A percentile compares a stretch with the other conserved stretches of the same genome.
Conservation (phyloP, 495 filamentous ascomycete genomes). For the Neurospora pannonica region DNA sequence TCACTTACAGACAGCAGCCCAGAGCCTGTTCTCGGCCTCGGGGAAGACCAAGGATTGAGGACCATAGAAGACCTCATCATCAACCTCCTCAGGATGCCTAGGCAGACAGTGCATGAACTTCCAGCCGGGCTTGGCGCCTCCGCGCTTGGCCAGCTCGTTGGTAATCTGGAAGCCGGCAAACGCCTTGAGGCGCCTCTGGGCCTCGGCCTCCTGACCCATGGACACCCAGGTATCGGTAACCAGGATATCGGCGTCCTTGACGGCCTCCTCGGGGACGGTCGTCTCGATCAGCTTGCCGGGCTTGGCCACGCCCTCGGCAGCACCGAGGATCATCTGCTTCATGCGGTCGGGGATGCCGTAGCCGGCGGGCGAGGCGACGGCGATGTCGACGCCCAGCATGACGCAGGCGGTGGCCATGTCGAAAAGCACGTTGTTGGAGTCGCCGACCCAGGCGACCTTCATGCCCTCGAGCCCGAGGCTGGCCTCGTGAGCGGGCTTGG, state of each 20-base stretch:
- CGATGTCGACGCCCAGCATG: conserved; percentile 77
- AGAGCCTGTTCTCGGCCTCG: conserved; percentile 90
- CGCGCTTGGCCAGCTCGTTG: conserved; percentile 64
- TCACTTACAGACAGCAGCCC: conserved; percentile 65
- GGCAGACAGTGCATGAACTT: conserved; percentile 99
- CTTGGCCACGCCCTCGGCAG: conserved; percentile 42
- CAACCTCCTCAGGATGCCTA: conserved; percentile 88
- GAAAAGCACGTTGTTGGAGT: conserved; percentile 94
- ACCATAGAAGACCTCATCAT: conserved; percentile 88
- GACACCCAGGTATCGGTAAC: conserved; percentile 97
- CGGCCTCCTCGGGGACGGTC: conserved; percentile 73
- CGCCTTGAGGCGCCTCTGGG: conserved; percentile 60
- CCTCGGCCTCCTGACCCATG: conserved; percentile 91
- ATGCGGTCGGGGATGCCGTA: conserved; percentile 71
- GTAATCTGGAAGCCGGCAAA: conserved; percentile 91
- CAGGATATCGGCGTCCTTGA: conserved; percentile 79
- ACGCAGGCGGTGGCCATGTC: conserved; percentile 77
- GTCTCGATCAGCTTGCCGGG: conserved; percentile 67
- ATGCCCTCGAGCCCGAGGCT: conserved; percentile 67
- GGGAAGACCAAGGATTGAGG: conserved; percentile 73
- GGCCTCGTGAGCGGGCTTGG: conserved; percentile 20
- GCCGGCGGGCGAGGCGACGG: conserved; percentile 75
- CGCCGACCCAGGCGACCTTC: conserved; percentile 92
- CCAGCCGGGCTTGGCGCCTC: conserved; percentile 83
- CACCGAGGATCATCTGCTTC: conserved; percentile 53